Percentiles rank a stretch among this genome's conserved stretches.
Evolutionary conservation across 1,284 basidiomycete species (phyloP).

Genomic region (Ceratobasidium sp.): DNA sequence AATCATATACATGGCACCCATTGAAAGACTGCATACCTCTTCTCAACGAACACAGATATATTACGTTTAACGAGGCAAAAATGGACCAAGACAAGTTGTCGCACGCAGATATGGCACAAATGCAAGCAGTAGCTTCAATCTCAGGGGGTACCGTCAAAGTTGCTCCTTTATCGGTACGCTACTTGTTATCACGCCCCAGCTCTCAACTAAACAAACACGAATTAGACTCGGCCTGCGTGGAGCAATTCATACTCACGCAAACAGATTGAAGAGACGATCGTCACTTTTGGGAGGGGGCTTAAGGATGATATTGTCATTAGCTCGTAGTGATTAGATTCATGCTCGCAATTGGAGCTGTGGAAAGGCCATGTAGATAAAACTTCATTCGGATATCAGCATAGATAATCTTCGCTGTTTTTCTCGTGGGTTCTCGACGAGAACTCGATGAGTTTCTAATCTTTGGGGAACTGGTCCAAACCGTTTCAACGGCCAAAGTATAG

Average conservation of each 20-base stretch:
- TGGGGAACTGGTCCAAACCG: constrained; percentile 38
- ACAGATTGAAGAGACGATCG: constrained; percentile 11
- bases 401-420: constrained; percentile 29
- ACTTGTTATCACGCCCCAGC: neutral
- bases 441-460: constrained; percentile 11
- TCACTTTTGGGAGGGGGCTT: constrained; percentile 33
- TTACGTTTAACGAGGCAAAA: constrained; percentile 68
- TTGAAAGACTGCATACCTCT: constrained; percentile 67
- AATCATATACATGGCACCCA: constrained; percentile 80
- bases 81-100: constrained; percentile 29
- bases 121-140: constrained; percentile 7
- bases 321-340: neutral
- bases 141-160: constrained; percentile 5
- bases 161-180: constrained; percentile 11
- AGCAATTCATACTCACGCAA: neutral
- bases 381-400: neutral
- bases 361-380: neutral
- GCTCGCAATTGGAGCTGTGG: neutral
- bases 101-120: constrained; percentile 9
- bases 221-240: constrained; percentile 13
- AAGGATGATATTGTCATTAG: constrained; percentile 34
- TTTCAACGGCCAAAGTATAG: constrained; percentile 36
- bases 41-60: constrained; percentile 73
- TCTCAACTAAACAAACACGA: neutral
- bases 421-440: constrained; percentile 17